Evolutionary conservation across 2,329 filamentous ascomycete genomes (phyloP), one percentile per base, ranked within the genome.

Genomic region (Ploettnerulaceae sp.): DNA sequence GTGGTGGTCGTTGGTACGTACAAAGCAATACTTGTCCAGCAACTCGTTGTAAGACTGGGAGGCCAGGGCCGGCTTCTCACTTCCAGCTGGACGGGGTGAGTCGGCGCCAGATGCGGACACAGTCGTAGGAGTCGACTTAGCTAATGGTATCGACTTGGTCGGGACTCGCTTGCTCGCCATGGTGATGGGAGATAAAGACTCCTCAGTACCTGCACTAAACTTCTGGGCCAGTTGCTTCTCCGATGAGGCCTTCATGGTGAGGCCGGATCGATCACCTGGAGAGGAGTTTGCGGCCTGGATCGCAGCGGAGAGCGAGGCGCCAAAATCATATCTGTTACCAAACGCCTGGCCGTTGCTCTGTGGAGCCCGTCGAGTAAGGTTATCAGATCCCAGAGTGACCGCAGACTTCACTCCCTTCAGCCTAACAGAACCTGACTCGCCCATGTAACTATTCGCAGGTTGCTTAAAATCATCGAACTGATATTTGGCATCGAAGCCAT

Each of bases 21-120:
- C 91, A 81, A 97, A 98, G 77, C 93, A 98, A 76, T 95, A 98
- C 74, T 95, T 96, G 74, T 95, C 90, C 68, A 98, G 86, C 56
- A 98, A 79, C 70, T 98, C 93, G 70, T 94, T 88, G 67, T 98
- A 97, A 50, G 91, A 90, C 51, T 88, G 82, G 55, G 89, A 94
- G 51, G 90, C 80, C 56, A 95, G 83, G 61, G 79, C 75, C 34
- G 82, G 82, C 62, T 84, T 81, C 61, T 78, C 76, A 29, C 75
- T 72, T 11, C 76, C 69, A 69, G 38, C 70, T 58, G 54, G 69
- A 66, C 70, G 58, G 72, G 74, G 65, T 62, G 77, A 72, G 69
- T 77, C 62, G 67, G 79, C 64, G 47, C 69, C 69, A 41, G 44
- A 54, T 7, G 54, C 29, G 21, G 42, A 42, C 12, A 32, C 43